These are phyloP conservation scores for Phytophthora hybrid DNA, from an alignment of 352 stramenopile genomes.

Conservation along the genomic window DNA sequence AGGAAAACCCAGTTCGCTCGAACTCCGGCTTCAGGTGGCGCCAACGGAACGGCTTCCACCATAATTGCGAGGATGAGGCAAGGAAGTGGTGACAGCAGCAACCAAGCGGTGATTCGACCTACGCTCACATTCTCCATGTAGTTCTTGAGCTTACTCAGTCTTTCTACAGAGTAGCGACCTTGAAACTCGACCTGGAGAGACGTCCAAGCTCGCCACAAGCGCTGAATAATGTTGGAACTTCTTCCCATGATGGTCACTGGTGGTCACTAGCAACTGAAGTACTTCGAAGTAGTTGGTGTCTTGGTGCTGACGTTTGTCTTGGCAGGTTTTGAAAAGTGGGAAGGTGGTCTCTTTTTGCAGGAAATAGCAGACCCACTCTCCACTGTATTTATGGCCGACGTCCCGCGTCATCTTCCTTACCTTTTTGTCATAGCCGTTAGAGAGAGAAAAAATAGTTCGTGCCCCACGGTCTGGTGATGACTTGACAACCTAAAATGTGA, in stretches of 20 bases:
- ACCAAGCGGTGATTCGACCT: conserved; percentile 13
- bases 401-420: background rate
- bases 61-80: conserved; percentile 22
- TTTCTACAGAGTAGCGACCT: conserved; percentile 34
- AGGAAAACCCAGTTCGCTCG: conserved; percentile 28
- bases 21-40: conserved; percentile 18
- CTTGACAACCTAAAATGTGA: too few relatives aligned
- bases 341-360: background rate
- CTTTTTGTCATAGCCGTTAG: too few relatives aligned
- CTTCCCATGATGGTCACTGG: background rate
- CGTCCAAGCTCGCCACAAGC: conserved; percentile 15
- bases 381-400: background rate
- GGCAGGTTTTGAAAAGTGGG: too few relatives aligned
- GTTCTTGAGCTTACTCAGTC: conserved; percentile 14
- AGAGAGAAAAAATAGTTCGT: too few relatives aligned
- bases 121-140: conserved; percentile 14
- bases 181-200: conserved; percentile 39
- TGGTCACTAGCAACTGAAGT: background rate
- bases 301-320: background rate
- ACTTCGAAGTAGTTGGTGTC: too few relatives aligned
- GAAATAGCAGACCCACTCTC: too few relatives aligned
- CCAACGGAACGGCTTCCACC: conserved; percentile 19
- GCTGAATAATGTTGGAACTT: background rate
- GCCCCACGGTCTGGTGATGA: too few relatives aligned
- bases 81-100: conserved; percentile 15